These are phyloP conservation scores for Mycotypha africana DNA, from an alignment of 371 early-diverging fungal species.

Conservation along the genomic window DNA sequence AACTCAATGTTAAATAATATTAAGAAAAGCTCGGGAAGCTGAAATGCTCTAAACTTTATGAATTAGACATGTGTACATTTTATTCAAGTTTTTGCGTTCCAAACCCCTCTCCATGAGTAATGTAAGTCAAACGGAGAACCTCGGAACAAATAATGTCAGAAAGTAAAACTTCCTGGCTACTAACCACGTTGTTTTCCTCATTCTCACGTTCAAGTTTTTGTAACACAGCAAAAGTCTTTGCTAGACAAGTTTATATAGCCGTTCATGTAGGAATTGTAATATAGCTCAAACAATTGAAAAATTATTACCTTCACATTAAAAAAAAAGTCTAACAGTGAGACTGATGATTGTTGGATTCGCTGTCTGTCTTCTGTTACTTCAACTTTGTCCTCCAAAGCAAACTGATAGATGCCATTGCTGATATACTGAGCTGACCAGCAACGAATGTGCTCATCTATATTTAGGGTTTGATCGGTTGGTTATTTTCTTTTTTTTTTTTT, in stretches of 20 bases:
- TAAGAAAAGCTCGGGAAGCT: conserved; percentile 2
- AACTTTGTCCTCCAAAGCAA: conserved; percentile 5
- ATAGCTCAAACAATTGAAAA: conserved; percentile 2
- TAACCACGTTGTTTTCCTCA: conserved; percentile 2
- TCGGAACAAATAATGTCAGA: conserved; percentile 6
- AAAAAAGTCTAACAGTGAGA: conserved; percentile 7
- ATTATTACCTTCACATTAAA: conserved; percentile 6
- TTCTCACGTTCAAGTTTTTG: conserved; percentile 4
- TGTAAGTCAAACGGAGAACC: conserved; percentile 6
- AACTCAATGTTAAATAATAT: conserved; percentile 2
- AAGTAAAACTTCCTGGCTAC: conserved; percentile 4
- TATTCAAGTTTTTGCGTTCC: conserved; percentile 1
- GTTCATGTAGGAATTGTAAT: conserved; percentile 5
- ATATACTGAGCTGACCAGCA: conserved; percentile 7
- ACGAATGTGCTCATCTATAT: conserved; percentile 8
- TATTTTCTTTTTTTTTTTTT: conserved; percentile 3
- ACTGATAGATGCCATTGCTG: conserved; percentile 6
- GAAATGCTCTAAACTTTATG: not conserved
- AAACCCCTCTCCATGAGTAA: conserved; percentile 5
- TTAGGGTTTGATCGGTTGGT: conserved; percentile 7
- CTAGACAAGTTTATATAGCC: conserved; percentile 2
- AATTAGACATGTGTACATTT: not conserved
- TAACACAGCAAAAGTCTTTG: conserved; percentile 4
- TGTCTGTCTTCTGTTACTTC: conserved; percentile 5
- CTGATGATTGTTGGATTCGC: conserved; percentile 7